phyloP scores from a whole-genome alignment of 306 rosid species.

The Rubus idaeus region DNA sequence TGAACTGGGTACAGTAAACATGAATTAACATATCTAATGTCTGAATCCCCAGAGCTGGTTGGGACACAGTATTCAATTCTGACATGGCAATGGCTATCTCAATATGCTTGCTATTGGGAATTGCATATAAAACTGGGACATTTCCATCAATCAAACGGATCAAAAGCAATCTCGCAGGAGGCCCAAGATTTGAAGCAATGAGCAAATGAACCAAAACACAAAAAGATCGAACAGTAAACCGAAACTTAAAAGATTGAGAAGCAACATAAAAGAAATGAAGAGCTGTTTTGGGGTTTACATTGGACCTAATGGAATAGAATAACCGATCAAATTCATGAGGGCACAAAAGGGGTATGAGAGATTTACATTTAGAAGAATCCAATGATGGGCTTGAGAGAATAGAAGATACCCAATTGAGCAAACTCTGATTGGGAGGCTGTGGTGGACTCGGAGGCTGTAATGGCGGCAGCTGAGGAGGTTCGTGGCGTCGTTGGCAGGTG shows the following conservation, averaged over 20 bases:
- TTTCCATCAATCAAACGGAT: slow-evolving; percentile 4
- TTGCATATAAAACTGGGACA: not conserved
- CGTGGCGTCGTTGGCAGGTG: not conserved
- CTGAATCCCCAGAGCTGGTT: not conserved
- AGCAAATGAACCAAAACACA: not conserved
- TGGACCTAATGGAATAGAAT: slow-evolving; percentile 1
- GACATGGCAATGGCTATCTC: not conserved
- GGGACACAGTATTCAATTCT: not conserved
- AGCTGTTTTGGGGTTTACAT: not conserved
- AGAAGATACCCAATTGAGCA: not conserved
- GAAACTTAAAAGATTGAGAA: not conserved
- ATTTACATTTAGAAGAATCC: slow-evolving; percentile 2
- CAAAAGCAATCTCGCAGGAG: not conserved
- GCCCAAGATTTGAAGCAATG: not conserved
- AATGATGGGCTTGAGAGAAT: not conserved
- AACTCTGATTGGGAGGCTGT: not conserved
- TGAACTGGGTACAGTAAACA: slow-evolving; percentile 4
- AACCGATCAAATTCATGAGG: not conserved
- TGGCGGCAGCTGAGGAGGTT: not conserved
- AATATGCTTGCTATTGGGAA: not conserved
- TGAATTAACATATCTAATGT: not conserved
- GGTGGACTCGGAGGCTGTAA: not conserved
- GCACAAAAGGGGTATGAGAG: slow-evolving; percentile 1
- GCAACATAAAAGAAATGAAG: slow-evolving; percentile 1
- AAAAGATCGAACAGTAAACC: not conserved